phyloP scores from a whole-genome alignment of 2,329 filamentous ascomycete species.

The Penicillium frequentans region DNA sequence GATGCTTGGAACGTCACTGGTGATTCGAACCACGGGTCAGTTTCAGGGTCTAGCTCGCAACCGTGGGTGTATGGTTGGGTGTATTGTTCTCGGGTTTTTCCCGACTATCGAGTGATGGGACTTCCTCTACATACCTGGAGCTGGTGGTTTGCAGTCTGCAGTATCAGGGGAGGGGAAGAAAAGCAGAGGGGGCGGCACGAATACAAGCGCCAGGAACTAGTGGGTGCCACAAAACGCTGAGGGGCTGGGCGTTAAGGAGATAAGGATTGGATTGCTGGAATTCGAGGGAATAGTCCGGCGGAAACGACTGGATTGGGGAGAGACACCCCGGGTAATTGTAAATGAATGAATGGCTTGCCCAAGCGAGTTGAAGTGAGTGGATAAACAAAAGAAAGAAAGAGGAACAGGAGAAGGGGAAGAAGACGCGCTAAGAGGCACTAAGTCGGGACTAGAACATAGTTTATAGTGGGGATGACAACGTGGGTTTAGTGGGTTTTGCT shows the following conservation, averaged over 20 bases:
- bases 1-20: not conserved
- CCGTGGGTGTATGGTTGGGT: not conserved
- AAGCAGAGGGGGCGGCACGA: conserved; percentile 8
- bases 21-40: not conserved
- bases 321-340: not conserved
- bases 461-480: not conserved
- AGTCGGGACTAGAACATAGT: not conserved
- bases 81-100: not conserved
- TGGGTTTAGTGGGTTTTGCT: not conserved
- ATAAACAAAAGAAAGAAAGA: not conserved
- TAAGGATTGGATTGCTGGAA: conserved; percentile 1
- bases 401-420: not conserved
- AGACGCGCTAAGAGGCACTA: not conserved
- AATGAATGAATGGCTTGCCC: not conserved
- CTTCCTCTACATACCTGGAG: not conserved
- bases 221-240: conserved; percentile 10
- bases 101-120: too few relatives aligned
- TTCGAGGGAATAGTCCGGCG: not conserved
- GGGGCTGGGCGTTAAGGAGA: conserved; percentile 6
- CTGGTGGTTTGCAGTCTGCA: not conserved
- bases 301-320: not conserved
- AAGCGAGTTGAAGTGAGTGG: not conserved
- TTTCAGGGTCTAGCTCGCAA: not conserved
- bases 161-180: not conserved
- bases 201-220: conserved; percentile 6